Percentiles rank a stretch among this genome's conserved stretches.
Evolutionary conservation across 2,329 filamentous ascomycete species (phyloP).

Genomic region (Cadophora malorum): DNA sequence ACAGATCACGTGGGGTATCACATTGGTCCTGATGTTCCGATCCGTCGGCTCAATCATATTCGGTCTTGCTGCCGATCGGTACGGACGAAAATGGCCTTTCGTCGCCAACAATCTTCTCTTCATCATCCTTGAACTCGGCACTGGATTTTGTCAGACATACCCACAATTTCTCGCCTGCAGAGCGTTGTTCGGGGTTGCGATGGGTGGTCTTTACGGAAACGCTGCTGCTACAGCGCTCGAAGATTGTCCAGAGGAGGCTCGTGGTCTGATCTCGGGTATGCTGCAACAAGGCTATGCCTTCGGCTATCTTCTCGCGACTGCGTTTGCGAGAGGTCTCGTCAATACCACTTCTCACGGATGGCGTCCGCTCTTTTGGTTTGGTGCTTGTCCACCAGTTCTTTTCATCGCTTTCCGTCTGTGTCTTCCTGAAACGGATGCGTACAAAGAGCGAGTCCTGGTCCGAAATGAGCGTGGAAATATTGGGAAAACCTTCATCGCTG

Average conservation of each 20-base stretch:
- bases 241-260: slow-evolving; percentile 54
- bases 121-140: slow-evolving; percentile 72
- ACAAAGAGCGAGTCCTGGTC: slow-evolving; percentile 68
- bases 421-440: slow-evolving; percentile 81
- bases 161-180: slow-evolving; percentile 71
- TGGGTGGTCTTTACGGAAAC: slow-evolving; percentile 83
- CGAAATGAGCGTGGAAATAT: slow-evolving; percentile 66
- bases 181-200: slow-evolving; percentile 78
- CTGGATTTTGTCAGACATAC: slow-evolving; percentile 79
- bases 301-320: slow-evolving; percentile 79
- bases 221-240: slow-evolving; percentile 81
- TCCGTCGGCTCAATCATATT: slow-evolving; percentile 78
- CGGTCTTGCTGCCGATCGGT: slow-evolving; percentile 79
- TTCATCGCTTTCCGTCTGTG: slow-evolving; percentile 81
- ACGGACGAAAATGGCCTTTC: slow-evolving; percentile 82
- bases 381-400: slow-evolving; percentile 77
- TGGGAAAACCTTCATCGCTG: slow-evolving; percentile 72
- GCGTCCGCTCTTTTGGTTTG: slow-evolving; percentile 91
- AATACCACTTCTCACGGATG: slow-evolving; percentile 80
- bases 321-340: slow-evolving; percentile 70
- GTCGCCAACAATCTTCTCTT: slow-evolving; percentile 77
- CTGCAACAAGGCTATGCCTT: slow-evolving; percentile 83
- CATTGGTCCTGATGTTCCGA: slow-evolving; percentile 76
- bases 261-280: slow-evolving; percentile 82
- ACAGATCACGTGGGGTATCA: slow-evolving; percentile 77